Percentiles rank a stretch among this genome's conserved stretches.
These are phyloP conservation scores for Achlya hypogyna DNA, from an alignment of 352 stramenopile species.

Conservation along the genomic window DNA sequence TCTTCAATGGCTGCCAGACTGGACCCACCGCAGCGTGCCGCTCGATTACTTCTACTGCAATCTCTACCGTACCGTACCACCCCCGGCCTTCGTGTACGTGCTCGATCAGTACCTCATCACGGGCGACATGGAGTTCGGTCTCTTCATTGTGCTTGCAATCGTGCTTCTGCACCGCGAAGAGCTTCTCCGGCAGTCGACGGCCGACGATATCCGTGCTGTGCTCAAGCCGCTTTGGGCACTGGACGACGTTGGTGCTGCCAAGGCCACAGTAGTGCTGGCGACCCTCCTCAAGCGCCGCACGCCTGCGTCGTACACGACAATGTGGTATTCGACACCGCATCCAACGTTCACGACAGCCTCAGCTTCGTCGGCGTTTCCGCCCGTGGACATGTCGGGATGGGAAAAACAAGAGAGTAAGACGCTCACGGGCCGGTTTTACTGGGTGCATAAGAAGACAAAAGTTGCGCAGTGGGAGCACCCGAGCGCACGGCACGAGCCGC, in stretches of 20 bases:
- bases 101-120: conserved; percentile 77
- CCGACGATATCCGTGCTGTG: conserved; percentile 33
- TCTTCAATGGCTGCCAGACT: conserved; percentile 51
- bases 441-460: conserved; percentile 7
- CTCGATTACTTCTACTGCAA: conserved; percentile 51
- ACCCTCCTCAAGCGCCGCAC: conserved; percentile 49
- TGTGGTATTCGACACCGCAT: neutral
- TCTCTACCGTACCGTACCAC: conserved; percentile 54
- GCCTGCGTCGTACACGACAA: conserved; percentile 24
- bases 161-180: conserved; percentile 38
- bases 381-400: conserved; percentile 5
- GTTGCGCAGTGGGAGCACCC: conserved; percentile 62
- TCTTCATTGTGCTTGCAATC: conserved; percentile 59
- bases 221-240: conserved; percentile 26
- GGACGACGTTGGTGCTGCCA: neutral
- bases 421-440: conserved; percentile 16
- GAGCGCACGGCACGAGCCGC: conserved; percentile 42
- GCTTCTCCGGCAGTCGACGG: conserved; percentile 28
- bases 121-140: conserved; percentile 50
- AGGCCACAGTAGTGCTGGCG: conserved; percentile 27
- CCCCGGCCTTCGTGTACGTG: conserved; percentile 49
- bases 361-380: neutral
- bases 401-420: conserved; percentile 13
- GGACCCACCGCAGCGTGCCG: conserved; percentile 2
- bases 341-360: neutral